Base-by-base conservation (phyloP, 2,329 filamentous ascomycete genomes). In the Pseudogymnoascus sp. region DNA sequence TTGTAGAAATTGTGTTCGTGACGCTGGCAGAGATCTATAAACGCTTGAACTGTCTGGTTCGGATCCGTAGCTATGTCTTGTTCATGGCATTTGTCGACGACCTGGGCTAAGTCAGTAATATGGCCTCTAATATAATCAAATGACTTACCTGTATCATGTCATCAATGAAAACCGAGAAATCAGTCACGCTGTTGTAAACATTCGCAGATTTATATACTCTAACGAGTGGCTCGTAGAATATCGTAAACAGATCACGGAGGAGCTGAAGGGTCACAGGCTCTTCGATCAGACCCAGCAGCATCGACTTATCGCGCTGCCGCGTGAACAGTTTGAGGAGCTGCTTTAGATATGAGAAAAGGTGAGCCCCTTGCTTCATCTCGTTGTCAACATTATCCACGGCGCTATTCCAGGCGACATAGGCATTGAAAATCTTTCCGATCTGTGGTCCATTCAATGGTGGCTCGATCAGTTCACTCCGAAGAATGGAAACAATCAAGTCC, bases 1-100 rank as follows among this genome's bases (percentile, higher is more conserved):
- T 96, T 97, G 83, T 97, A 99, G 74, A 99, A 93, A 77, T 96
- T 96, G 74, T 96, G 86, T 76, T 99, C 91, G 74, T 99, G 95
- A 47, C 95, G 86, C 68, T 91, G 89, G 75, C 95, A 99, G 21
- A 99, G 83, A 73, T 99, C 95, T 72, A 99, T 99, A 73, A 99
- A 99, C 14, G 92, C 89, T 74, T 99, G 95, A 1, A 99, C 95
- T 0, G 95, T 99, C 78, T 97, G 93, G 74, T 99, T 99, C 4
- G 95, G 95, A 74, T 99, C 95, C 1, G 93, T 92, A 1, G 91
- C 93, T 54, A 95, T 89, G 73, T 97, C 95, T 70, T 87, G 83
- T 66, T 87, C 84, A 64, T 84, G 79, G 69, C 85, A 87, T 70
- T 80, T 83, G 61, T 88, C 85, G 31, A 88, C 83, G 26, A 87